Conservation (phyloP, 1,284 basidiomycete species). For the Cystobasidium sp. region DNA sequence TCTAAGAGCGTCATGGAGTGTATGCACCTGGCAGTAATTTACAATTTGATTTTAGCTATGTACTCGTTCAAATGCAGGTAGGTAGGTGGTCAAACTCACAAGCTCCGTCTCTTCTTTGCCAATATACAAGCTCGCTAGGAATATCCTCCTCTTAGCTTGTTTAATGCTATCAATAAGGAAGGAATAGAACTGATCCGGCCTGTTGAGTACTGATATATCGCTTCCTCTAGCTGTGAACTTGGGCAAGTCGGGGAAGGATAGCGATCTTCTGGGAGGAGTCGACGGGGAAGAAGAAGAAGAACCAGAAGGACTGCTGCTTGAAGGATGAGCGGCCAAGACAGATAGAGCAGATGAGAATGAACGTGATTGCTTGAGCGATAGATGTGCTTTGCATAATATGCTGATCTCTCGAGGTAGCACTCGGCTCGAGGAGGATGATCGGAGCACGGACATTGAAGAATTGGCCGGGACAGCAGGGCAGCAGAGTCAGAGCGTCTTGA, state of each 20-base stretch:
- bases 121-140: conserved; percentile 84
- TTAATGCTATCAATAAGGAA: conserved; percentile 50
- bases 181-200: conserved; percentile 59
- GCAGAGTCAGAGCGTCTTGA: too few species aligned
- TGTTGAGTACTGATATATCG: conserved; percentile 58
- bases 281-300: too few species aligned
- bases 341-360: not conserved
- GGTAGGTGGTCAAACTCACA: conserved; percentile 57
- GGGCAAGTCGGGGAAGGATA: conserved; percentile 53
- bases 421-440: conserved; percentile 23
- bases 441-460: not conserved
- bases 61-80: too few species aligned
- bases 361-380: not conserved
- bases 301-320: not conserved
- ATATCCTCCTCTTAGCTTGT: conserved; percentile 71
- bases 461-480: not conserved
- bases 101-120: conserved; percentile 71
- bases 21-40: too few species aligned
- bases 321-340: not conserved
- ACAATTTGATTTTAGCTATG: too few species aligned
- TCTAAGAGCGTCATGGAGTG: conserved; percentile 67
- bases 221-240: conserved; percentile 58
- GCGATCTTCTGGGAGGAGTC: not conserved
- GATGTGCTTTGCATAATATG: conserved; percentile 14
- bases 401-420: conserved; percentile 18